These are phyloP conservation scores for Phytophthora tubulina DNA, from an alignment of 352 stramenopile genomes.

Conservation along the genomic window DNA sequence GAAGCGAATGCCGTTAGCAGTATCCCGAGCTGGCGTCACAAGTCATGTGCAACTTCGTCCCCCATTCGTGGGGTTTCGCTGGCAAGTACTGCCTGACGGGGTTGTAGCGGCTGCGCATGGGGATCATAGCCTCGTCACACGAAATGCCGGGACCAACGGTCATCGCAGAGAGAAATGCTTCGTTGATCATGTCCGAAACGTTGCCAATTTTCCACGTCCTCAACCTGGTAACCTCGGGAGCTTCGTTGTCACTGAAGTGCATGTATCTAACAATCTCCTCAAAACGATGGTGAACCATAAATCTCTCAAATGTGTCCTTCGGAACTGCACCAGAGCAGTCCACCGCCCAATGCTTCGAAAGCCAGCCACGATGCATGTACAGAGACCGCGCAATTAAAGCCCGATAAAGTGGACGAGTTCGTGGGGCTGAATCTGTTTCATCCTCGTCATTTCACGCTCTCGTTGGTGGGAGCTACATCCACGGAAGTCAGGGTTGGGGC, in stretches of 20 bases:
- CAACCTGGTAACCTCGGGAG: not conserved
- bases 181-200: not conserved
- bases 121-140: constrained; percentile 6
- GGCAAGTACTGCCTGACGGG: not conserved
- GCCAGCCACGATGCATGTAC: not conserved
- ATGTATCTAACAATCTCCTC: not conserved
- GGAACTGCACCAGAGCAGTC: not conserved
- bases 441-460: not conserved
- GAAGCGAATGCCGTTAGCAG: not conserved
- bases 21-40: not conserved
- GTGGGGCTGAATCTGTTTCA: not conserved
- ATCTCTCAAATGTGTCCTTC: constrained; percentile 6
- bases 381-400: not conserved
- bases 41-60: constrained; percentile 4
- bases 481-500: not conserved
- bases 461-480: not conserved
- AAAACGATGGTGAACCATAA: not conserved
- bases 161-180: not conserved
- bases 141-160: not conserved
- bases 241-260: constrained; percentile 3
- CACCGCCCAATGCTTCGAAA: not conserved
- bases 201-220: not conserved
- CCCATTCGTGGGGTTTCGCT: not conserved
- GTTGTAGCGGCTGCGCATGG: not conserved
- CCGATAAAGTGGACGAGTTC: not conserved